Evolutionary conservation across 257 asterid genomes (phyloP).

Genomic region (Solanum bulbocastanum): DNA sequence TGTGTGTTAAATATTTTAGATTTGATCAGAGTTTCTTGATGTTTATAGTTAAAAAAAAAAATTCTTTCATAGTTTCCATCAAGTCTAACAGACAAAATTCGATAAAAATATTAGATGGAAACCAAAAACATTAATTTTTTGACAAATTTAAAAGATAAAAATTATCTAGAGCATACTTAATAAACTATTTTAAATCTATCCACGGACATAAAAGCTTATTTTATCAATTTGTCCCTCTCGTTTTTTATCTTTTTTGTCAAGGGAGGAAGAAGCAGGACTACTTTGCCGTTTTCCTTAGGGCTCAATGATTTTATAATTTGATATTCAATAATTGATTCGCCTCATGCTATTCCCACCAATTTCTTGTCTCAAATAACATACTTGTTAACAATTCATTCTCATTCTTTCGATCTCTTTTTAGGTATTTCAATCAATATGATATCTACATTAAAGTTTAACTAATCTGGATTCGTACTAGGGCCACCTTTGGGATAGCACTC

Average conservation of each 20-base stretch:
- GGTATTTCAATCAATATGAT: background rate
- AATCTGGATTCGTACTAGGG: rapidly evolving
- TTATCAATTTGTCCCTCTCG: too few relatives aligned
- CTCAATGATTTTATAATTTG: background rate
- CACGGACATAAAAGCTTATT: background rate
- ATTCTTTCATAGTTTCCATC: background rate
- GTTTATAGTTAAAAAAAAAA: too few relatives aligned
- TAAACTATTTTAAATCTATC: background rate
- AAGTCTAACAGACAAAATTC: background rate
- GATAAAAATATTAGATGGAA: background rate
- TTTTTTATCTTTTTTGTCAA: background rate
- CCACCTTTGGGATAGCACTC: background rate
- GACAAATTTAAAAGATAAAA: too few relatives aligned
- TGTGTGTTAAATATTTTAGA: too few relatives aligned
- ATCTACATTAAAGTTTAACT: too few relatives aligned
- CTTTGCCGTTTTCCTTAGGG: background rate
- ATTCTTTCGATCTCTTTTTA: background rate
- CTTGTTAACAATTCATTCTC: background rate
- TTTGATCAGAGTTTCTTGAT: background rate
- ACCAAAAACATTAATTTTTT: too few relatives aligned
- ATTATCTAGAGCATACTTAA: background rate
- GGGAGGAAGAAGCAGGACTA: background rate
- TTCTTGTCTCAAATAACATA: background rate
- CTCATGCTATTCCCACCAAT: background rate
- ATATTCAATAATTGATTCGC: background rate